Percentiles rank a stretch among this genome's conserved stretches.
Evolutionary conservation across 2,329 filamentous ascomycete genomes (phyloP).

Genomic region (Phyllosticta citrichinensis): DNA sequence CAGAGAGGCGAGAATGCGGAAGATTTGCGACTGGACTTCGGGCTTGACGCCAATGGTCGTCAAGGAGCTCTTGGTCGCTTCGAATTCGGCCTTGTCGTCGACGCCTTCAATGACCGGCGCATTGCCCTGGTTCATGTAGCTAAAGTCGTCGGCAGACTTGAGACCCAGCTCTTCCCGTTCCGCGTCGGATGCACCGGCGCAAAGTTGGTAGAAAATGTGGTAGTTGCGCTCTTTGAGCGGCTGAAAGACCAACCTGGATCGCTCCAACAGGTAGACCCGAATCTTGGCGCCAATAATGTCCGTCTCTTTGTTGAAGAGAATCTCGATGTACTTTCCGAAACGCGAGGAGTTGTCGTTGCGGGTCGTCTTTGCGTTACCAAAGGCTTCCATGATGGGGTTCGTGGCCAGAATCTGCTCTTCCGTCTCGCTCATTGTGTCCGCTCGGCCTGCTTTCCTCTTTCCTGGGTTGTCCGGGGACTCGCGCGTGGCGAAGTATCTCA

Average conservation of each 20-base stretch:
- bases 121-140: conserved; percentile 92
- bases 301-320: conserved; percentile 92
- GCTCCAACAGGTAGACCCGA: conserved; percentile 87
- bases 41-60: conserved; percentile 75
- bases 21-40: conserved; percentile 71
- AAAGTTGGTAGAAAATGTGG: conserved; percentile 96
- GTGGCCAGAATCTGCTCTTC: conserved; percentile 97
- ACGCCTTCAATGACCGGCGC: conserved; percentile 86
- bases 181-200: conserved; percentile 78
- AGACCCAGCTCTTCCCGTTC: conserved; percentile 73
- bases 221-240: conserved; percentile 97
- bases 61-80: conserved; percentile 76
- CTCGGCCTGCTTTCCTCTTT: conserved; percentile 62
- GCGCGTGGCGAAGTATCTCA: conserved; percentile 98
- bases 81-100: conserved; percentile 89
- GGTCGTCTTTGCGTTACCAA: conserved; percentile 99
- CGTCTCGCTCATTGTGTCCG: conserved; percentile 85
- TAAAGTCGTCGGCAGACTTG: conserved; percentile 77
- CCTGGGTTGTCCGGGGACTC: conserved; percentile 84
- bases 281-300: conserved; percentile 98
- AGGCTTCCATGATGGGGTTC: conserved; percentile 99
- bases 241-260: conserved; percentile 92
- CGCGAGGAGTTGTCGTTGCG: conserved; percentile 98
- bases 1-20: conserved; percentile 79
- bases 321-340: conserved; percentile 99